Percentiles rank a stretch among this genome's conserved stretches.
Conservation (phyloP, 1,284 basidiomycete genomes). For the Sutorius eximius region DNA sequence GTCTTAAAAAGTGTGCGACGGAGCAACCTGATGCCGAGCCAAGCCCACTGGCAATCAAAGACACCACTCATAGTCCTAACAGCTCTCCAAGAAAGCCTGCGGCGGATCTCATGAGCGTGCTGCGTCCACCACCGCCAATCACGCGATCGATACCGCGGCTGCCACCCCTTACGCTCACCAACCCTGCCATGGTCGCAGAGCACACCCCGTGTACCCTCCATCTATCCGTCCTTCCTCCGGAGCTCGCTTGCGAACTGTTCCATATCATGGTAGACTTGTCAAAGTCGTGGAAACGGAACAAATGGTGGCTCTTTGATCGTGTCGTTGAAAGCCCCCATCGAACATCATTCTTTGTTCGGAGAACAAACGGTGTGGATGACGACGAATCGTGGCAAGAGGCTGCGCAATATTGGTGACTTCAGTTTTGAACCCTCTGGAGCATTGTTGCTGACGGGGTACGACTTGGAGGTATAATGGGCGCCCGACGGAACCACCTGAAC, state of each 20-base stretch:
- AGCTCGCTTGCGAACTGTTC: conserved; percentile 70
- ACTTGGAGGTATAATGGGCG: conserved; percentile 75
- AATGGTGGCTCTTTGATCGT: conserved; percentile 83
- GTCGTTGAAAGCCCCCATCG: conserved; percentile 81
- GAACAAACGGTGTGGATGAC: conserved; percentile 41
- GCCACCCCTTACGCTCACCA: conserved; percentile 56
- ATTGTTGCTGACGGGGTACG: conserved; percentile 16
- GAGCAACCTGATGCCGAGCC: conserved; percentile 2
- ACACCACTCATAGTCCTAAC: conserved; percentile 14
- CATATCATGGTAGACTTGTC: conserved; percentile 68
- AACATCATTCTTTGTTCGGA: conserved; percentile 74
- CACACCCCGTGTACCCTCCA: conserved; percentile 79
- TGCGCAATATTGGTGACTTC: conserved; percentile 62
- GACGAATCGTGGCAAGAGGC: conserved; percentile 59
- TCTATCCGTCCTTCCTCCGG: conserved; percentile 62
- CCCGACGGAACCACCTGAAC: conserved; percentile 51
- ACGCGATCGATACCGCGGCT: conserved; percentile 41
- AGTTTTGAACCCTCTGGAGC: neutral
- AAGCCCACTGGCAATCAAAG: conserved; percentile 17
- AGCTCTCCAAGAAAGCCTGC: conserved; percentile 32
- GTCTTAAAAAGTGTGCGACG: conserved; percentile 23
- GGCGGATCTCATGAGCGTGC: conserved; percentile 54
- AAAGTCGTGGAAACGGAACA: conserved; percentile 67
- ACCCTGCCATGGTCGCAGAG: conserved; percentile 60
- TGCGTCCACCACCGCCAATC: conserved; percentile 51